Evolutionary conservation across 306 rosid species (phyloP), one percentile per base, ranked within the genome.

Genomic region (Glycyrrhiza uralensis): DNA sequence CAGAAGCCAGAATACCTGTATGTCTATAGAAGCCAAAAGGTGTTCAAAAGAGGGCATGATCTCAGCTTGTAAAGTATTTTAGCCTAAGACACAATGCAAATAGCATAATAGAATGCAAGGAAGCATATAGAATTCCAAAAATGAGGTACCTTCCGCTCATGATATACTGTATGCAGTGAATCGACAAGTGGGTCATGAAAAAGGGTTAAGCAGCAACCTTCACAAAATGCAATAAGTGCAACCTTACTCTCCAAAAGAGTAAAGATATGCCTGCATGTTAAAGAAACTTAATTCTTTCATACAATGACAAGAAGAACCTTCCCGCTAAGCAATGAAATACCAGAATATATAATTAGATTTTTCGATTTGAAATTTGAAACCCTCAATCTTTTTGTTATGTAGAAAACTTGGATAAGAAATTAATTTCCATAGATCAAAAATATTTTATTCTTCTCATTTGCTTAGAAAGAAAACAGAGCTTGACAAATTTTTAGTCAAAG

Each of bases 171-270:
- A 79, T 91, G 97, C 73, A 91, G 62, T 14, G 90, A 85, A 79
- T 94, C 88, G 47, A 92, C 84, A 30, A 82, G 78, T 0, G 96
- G 96, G 79, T 94, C 92, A 50, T 89, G 84, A 83, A 91, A 94
- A 36, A 94, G 82, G 62, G 97, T 80, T 57, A 94, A 85, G 87
- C 98, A 94, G 70, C 92, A 96, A 26, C 86, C 94, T 83, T 74
- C 83, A 59, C 88, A 62, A 81, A 89, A 94, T 18, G 96, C 96
- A 64, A 94, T 71, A 42, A 94, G 83, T 23, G 98, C 96, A 80
- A 87, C 85, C 74, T 86, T 83, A 70, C 68, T 77, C 83, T 87
- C 90, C 87, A 79, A 77, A n/a, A 35, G 98, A 91, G 81, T 91
- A 94, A 56, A 85, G 74, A 58, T 91, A 91, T 12, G 95, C 95